A percentile compares a stretch with the other conserved stretches of the same genome.
Evolutionary conservation across 2,329 filamentous ascomycete species (phyloP).

Genomic region (Zymoseptoria tritici): DNA sequence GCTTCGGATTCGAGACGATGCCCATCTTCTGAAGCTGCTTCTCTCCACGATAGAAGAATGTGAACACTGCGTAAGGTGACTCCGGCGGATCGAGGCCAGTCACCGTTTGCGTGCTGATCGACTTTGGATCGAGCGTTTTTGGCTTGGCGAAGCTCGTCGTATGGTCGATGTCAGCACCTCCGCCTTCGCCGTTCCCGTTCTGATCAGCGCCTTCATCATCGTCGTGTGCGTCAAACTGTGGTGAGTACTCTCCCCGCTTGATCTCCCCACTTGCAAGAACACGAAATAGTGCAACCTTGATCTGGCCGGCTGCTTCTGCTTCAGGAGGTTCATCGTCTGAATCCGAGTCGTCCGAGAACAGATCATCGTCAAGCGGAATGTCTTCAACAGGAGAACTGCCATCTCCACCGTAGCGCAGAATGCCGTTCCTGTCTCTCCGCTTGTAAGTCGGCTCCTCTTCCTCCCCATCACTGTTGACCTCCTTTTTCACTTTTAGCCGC

Average conservation of each 20-base stretch:
- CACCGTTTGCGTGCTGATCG: constrained; percentile 98
- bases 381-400: constrained; percentile 67
- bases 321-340: constrained; percentile 75
- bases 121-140: constrained; percentile 90
- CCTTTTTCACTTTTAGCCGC: constrained; percentile 56
- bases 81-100: constrained; percentile 94
- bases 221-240: constrained; percentile 94
- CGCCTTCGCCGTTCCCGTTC: constrained; percentile 52
- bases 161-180: constrained; percentile 83
- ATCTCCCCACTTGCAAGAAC: constrained; percentile 94
- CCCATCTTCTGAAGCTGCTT: constrained; percentile 96
- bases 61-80: constrained; percentile 93
- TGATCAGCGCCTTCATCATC: constrained; percentile 64
- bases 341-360: constrained; percentile 58
- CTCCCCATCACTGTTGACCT: constrained; percentile 43
- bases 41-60: constrained; percentile 94
- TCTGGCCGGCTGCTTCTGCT: constrained; percentile 91
- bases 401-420: constrained; percentile 75
- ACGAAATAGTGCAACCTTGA: constrained; percentile 94
- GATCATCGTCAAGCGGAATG: constrained; percentile 58
- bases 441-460: constrained; percentile 33
- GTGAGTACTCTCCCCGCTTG: constrained; percentile 95
- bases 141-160: constrained; percentile 97
- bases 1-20: constrained; percentile 58
- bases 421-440: constrained; percentile 40